Conservation (phyloP, 306 rosid genomes). For the Senna tora region DNA sequence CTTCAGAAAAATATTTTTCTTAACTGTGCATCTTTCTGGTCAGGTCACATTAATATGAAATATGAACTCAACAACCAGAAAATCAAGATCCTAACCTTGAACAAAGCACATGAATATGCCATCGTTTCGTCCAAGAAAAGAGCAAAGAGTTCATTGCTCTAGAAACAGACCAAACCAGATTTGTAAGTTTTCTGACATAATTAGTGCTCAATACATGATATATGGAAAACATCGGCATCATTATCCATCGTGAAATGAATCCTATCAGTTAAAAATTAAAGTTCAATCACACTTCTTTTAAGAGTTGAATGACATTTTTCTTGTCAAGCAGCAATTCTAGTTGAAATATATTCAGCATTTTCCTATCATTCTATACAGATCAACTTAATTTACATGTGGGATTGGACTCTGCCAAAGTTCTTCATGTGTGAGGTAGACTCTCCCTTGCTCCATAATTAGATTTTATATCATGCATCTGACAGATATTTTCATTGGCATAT, state of each 20-base stretch:
- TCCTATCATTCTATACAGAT: neutral
- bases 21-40: no score
- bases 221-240: neutral
- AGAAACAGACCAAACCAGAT: conserved; percentile 40
- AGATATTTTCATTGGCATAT: conserved; percentile 10
- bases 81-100: conserved; percentile 60
- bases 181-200: conserved; percentile 29
- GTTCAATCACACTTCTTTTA: neutral
- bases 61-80: neutral
- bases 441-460: neutral
- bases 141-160: conserved; percentile 90
- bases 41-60: neutral
- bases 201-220: neutral
- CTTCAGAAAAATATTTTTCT: no score
- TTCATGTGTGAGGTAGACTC: no score
- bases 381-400: no score
- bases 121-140: conserved; percentile 87
- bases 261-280: neutral
- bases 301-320: neutral
- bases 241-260: neutral
- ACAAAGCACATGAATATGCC: conserved; percentile 83
- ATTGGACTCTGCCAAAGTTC: no score
- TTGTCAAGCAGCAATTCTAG: neutral
- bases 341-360: neutral
- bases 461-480: neutral